These are phyloP conservation scores for Ogataea ramenticola DNA, from an alignment of 805 yeast genomes.

Conservation along the genomic window DNA sequence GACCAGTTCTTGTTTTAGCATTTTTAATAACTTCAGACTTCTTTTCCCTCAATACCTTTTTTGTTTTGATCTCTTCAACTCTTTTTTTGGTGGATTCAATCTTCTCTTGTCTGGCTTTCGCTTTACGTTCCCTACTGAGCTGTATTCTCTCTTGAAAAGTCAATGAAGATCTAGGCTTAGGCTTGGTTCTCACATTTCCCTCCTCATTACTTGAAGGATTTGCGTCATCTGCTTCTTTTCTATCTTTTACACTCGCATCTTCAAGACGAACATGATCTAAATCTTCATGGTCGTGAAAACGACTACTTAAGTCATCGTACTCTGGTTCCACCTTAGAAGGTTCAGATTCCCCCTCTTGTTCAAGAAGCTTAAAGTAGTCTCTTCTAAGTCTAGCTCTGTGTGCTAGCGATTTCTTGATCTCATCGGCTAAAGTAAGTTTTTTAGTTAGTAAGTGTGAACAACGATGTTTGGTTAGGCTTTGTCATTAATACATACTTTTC, in stretches of 20 bases:
- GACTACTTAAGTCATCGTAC: not conserved
- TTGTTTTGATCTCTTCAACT: conserved; percentile 25
- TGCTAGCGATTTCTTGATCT: conserved; percentile 67
- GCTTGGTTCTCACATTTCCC: conserved; percentile 20
- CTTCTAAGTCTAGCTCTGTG: conserved; percentile 79
- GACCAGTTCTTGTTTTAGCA: conserved; percentile 63
- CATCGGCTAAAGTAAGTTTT: conserved; percentile 35
- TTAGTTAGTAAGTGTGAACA: too few species aligned
- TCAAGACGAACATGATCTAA: too few species aligned
- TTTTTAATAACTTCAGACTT: conserved; percentile 36
- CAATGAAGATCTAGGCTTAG: conserved; percentile 25
- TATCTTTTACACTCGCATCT: not conserved
- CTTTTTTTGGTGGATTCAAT: conserved; percentile 31
- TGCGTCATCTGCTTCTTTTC: not conserved
- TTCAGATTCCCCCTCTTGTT: conserved; percentile 53
- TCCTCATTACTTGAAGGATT: not conserved
- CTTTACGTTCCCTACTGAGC: conserved; percentile 39
- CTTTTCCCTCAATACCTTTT: conserved; percentile 36
- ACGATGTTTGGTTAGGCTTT: too few species aligned
- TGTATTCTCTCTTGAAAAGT: conserved; percentile 39
- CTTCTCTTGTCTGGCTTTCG: conserved; percentile 31
- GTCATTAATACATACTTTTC: conserved; percentile 21
- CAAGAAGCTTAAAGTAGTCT: conserved; percentile 71
- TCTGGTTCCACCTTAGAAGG: conserved; percentile 31
- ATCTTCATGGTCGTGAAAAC: not conserved